Percentiles rank a stretch among this genome's conserved stretches.
phyloP scores from a whole-genome alignment of 1,139 yeast genomes.

The Blastobotrys apis region DNA sequence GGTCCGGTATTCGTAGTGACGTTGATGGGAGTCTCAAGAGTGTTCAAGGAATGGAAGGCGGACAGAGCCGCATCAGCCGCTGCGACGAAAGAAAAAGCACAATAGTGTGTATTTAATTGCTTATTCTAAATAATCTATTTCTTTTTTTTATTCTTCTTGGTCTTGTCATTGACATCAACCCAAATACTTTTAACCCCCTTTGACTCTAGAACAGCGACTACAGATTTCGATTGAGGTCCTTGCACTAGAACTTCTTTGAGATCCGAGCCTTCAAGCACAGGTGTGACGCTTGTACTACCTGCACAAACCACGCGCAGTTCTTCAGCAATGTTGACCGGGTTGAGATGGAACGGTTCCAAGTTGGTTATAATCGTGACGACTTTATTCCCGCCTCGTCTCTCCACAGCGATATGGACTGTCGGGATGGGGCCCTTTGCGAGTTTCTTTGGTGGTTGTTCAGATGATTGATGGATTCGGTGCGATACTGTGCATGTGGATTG shows the following conservation, averaged over 20 bases:
- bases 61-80: not conserved
- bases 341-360: constrained; percentile 64
- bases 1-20: constrained; percentile 83
- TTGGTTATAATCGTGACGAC: constrained; percentile 68
- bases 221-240: constrained; percentile 75
- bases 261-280: constrained; percentile 39
- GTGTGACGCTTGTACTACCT: constrained; percentile 75
- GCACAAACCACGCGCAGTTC: constrained; percentile 77
- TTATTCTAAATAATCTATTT: not conserved
- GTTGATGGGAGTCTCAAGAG: constrained; percentile 49
- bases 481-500: constrained; percentile 52
- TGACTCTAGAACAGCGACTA: constrained; percentile 54
- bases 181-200: constrained; percentile 65
- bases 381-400: constrained; percentile 78
- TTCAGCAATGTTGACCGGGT: constrained; percentile 60
- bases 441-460: constrained; percentile 30
- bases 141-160: constrained; percentile 42
- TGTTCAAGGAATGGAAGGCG: constrained; percentile 37
- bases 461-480: constrained; percentile 52
- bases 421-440: constrained; percentile 62
- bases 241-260: constrained; percentile 73
- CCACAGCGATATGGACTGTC: constrained; percentile 60
- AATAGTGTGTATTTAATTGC: not conserved
- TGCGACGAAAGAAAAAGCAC: not conserved
- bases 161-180: constrained; percentile 63